Evolutionary conservation across 1,284 basidiomycete species (phyloP).

Genomic region (Trichosporon ovoides): DNA sequence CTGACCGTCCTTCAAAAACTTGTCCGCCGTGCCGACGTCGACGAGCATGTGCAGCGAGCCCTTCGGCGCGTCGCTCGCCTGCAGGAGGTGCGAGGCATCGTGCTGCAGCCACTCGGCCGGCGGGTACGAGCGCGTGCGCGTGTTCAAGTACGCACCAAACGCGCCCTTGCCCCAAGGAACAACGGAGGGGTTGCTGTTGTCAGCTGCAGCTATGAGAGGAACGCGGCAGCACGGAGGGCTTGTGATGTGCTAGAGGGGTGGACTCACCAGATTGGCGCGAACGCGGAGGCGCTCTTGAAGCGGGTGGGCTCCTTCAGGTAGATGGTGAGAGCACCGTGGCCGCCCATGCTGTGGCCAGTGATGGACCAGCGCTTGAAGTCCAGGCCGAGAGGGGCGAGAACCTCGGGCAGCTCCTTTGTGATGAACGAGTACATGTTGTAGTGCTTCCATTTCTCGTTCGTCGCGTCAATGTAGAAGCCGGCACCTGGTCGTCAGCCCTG

Average conservation of each 20-base stretch:
- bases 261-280: slow-evolving; percentile 71
- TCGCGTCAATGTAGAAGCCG: slow-evolving; percentile 90
- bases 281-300: slow-evolving; percentile 87
- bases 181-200: slow-evolving; percentile 65
- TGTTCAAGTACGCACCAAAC: slow-evolving; percentile 73
- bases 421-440: slow-evolving; percentile 89
- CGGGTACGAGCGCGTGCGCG: slow-evolving; percentile 49
- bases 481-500: slow-evolving; percentile 56
- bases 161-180: slow-evolving; percentile 92
- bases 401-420: slow-evolving; percentile 71
- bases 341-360: slow-evolving; percentile 89
- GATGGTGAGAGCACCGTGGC: slow-evolving; percentile 87
- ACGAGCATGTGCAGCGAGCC: slow-evolving; percentile 68
- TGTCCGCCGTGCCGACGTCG: slow-evolving; percentile 80
- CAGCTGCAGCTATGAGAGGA: slow-evolving; percentile 1
- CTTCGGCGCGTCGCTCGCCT: slow-evolving; percentile 53
- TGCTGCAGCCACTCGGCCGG: slow-evolving; percentile 54
- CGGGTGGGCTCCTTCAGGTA: slow-evolving; percentile 68
- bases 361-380: slow-evolving; percentile 56
- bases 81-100: slow-evolving; percentile 80
- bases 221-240: too few relatives aligned
- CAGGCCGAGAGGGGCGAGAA: slow-evolving; percentile 63
- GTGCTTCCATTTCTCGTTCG: slow-evolving; percentile 70
- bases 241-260: too few relatives aligned
- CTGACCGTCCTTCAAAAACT: slow-evolving; percentile 80